These are phyloP conservation scores for Saccharomycopsis oosterbeekiorum DNA, from an alignment of 805 yeast species.

Conservation along the genomic window DNA sequence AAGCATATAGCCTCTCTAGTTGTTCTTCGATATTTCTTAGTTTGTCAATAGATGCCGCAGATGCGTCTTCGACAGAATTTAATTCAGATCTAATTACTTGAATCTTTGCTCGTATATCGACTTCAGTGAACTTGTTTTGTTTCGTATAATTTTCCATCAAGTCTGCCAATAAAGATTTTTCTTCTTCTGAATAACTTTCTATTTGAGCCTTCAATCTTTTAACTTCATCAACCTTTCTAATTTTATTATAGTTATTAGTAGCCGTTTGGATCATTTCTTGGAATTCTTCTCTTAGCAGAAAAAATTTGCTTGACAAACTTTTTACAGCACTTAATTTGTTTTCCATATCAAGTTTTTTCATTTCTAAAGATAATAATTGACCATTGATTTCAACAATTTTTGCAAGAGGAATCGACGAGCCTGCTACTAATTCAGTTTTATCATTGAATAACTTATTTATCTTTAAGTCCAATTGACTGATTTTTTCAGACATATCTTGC, in stretches of 20 bases:
- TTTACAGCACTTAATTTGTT: conserved; percentile 29
- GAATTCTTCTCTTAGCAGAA: conserved; percentile 24
- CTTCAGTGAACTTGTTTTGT: conserved; percentile 30
- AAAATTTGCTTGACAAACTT: conserved; percentile 25
- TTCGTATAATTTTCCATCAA: conserved; percentile 32
- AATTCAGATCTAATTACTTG: conserved; percentile 39
- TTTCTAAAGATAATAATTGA: conserved; percentile 23
- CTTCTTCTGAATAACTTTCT: conserved; percentile 30
- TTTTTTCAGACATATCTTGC: conserved; percentile 34
- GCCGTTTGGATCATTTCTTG: conserved; percentile 23
- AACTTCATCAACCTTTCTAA: conserved; percentile 22
- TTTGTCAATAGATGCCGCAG: conserved; percentile 29
- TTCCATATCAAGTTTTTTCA: conserved; percentile 30
- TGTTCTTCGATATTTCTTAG: conserved; percentile 25
- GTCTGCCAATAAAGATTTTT: conserved; percentile 30
- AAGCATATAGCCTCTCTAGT: conserved; percentile 20
- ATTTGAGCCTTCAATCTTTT: conserved; percentile 25
- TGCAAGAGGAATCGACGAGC: conserved; percentile 13
- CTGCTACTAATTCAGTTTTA: conserved; percentile 22
- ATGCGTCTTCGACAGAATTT: conserved; percentile 27
- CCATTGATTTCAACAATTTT: conserved; percentile 23
- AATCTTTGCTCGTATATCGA: conserved; percentile 31
- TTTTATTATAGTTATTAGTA: conserved; percentile 23
- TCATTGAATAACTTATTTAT: conserved; percentile 20
- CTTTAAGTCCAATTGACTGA: conserved; percentile 26